phyloP scores from a whole-genome alignment of 176 grass and related monocot genomes.

The Musa beccarii region DNA sequence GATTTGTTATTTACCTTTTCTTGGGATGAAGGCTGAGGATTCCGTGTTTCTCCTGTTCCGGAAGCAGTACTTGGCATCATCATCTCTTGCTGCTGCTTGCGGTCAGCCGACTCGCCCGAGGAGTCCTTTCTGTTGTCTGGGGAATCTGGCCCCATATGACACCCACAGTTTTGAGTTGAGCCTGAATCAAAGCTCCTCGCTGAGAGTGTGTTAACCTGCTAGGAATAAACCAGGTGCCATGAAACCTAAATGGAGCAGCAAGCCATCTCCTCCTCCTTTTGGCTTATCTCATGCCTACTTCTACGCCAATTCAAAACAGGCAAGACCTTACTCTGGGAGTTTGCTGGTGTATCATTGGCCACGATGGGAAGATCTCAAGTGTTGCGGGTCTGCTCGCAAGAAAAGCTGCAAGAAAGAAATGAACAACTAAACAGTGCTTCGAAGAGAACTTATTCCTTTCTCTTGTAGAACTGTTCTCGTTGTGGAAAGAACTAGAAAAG shows the following conservation, averaged over 20 bases:
- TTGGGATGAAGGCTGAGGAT: neutral
- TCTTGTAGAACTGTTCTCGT: neutral
- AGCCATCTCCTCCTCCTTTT: neutral
- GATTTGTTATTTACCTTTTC: neutral
- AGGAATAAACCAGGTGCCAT: slow-evolving; percentile 29
- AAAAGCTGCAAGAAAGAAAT: slow-evolving; percentile 19
- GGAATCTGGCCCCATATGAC: slow-evolving; percentile 55
- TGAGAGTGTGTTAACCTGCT: slow-evolving; percentile 80
- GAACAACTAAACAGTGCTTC: neutral
- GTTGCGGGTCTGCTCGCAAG: slow-evolving; percentile 48
- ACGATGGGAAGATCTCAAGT: slow-evolving; percentile 93
- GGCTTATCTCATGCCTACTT: neutral
- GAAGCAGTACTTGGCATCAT: slow-evolving; percentile 47
- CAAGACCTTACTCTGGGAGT: neutral
- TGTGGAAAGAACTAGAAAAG: slow-evolving; percentile 1
- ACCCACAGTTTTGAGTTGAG: slow-evolving; percentile 64
- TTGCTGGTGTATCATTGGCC: slow-evolving; percentile 59
- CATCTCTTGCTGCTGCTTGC: slow-evolving; percentile 39
- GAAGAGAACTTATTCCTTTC: neutral
- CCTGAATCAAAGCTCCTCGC: slow-evolving; percentile 73
- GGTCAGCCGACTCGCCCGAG: slow-evolving; percentile 9
- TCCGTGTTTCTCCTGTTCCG: neutral
- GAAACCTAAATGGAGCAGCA: neutral
- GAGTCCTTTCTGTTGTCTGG: slow-evolving; percentile 40
- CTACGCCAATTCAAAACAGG: neutral